Base-by-base conservation (phyloP, 768 basidiomycete genomes). In the Psilocybe cyanescens region DNA sequence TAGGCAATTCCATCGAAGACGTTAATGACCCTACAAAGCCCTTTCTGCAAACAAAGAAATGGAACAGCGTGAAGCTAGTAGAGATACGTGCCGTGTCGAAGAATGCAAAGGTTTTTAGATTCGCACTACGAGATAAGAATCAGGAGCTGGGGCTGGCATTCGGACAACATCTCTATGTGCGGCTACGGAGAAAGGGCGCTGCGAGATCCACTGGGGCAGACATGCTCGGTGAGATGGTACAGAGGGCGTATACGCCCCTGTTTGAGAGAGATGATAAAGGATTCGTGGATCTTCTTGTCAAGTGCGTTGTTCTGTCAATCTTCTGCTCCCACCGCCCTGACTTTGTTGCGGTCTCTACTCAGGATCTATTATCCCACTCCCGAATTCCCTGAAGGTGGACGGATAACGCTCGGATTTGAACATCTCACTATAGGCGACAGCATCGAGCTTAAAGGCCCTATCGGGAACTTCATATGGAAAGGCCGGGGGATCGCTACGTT, bases 181-280 rank as follows among this genome's bases (percentile, higher is more conserved):
- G 86, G 1, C 68, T 87, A 12, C 68, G 71, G 29, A 68, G 77
- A 48, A 81, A 81, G 44, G 52, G 58, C 3, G 70, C 11, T 69
- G 47, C 59, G 59, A 3, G 68, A 39, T 50, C 24, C 57, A 41
- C 67, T 71, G 29, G 69, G 55, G 35, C 29, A 62, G 37, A 69
- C 16, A 7, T 31, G 16, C 4, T 44, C 3, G 51, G 73, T 29
- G 79, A 86, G 52, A 47, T 83, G 9, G 78, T 87, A 0, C 85
- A 85, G 61, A 76, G 86, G 12, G 83, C 86, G 0, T 89, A 87
- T 61, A 88, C 86, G 0, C 86, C 86, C 0, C 76, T 87, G n/a
- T 85, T 84, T 29, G 66, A 65, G 50, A 64, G 70, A 45, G 71
- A 74, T 24, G 78, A 76, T 1, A 70, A 66, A 24, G 86, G 86